Evolutionary conservation across 441 rosid genomes (phyloP), one percentile per base, ranked within the genome.

Genomic region (Manihot esculenta): DNA sequence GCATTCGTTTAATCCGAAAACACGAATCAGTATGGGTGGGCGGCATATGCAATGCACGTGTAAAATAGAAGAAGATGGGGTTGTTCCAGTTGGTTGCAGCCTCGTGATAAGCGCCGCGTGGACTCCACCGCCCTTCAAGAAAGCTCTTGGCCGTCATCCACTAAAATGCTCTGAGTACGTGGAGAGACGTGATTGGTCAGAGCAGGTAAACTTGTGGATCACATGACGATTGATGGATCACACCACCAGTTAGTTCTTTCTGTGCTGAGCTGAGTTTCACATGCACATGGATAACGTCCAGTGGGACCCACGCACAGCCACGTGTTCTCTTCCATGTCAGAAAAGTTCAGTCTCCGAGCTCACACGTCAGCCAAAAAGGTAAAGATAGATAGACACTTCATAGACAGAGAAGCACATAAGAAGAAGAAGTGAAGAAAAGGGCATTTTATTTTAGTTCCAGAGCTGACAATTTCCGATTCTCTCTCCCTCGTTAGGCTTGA

Each of bases 251-350:
- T 2, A 35, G 41, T 35, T 35, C 41, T 35, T 35, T 35, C 41
- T 35, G 7, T 35, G 7, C 41, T 35, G 41, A 35, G 41, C 7
- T 35, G 41, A 35, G 7, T 35, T 71, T 77, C 84, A 83, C 87
- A 83, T 76, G 86, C 83, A 13, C 76, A 33, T 35, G 82, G 88
- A 84, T 83, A 84, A 84, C 84, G 81, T 76, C 63, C 54, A 12
- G 0, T 27, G 55, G 73, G 35, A 73, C 78, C 83, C 26, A 78
- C 83, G 57, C 3, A 2, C 1, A 0, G 15, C 77, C 82, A 80
- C 84, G 77, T 86, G 79, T 74, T 13, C 57, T 58, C 49, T 10
- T 57, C 85, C 90, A 87, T 79, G 85, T 86, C 87, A 79, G 74
- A 78, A 81, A 85, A 80, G 83, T 71, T 72, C 73, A 68, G 72